Conservation (phyloP, 768 basidiomycete species). For the Lentinus tigrinus region DNA sequence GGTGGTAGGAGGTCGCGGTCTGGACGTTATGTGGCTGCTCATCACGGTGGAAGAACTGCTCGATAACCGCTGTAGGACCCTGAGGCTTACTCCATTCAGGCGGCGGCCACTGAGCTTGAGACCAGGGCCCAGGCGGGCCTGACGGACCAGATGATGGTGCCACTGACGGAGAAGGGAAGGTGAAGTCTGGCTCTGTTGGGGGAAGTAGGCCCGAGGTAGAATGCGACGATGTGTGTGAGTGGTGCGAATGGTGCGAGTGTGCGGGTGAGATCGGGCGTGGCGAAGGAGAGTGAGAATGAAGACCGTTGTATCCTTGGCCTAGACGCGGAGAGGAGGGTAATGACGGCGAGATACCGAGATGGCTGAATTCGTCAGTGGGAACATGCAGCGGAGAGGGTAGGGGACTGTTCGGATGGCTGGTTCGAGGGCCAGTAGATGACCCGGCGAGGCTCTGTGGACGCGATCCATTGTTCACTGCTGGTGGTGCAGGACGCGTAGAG, state of each 20-base stretch:
- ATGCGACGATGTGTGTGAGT: conserved; percentile 13
- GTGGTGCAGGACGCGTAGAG: neutral
- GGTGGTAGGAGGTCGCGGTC: neutral
- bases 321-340: conserved; percentile 30
- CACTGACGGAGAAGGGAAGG: conserved; percentile 11
- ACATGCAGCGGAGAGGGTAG: conserved; percentile 1
- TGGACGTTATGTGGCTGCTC: neutral
- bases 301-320: conserved; percentile 2
- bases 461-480: conserved; percentile 10
- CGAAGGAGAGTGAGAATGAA: conserved; percentile 9
- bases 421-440: conserved; percentile 14
- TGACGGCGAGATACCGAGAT: conserved; percentile 34
- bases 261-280: conserved; percentile 15
- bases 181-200: neutral
- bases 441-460: conserved; percentile 4
- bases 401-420: conserved; percentile 1
- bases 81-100: conserved; percentile 21
- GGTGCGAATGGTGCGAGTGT: conserved; percentile 14
- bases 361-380: conserved; percentile 39
- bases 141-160: neutral
- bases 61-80: neutral
- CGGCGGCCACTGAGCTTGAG: conserved; percentile 24
- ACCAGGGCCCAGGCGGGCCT: conserved; percentile 8
- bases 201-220: conserved; percentile 1
- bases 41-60: neutral